These are phyloP conservation scores for Pontederia paniculata DNA, from an alignment of 176 grass and related monocot genomes.

Conservation along the genomic window DNA sequence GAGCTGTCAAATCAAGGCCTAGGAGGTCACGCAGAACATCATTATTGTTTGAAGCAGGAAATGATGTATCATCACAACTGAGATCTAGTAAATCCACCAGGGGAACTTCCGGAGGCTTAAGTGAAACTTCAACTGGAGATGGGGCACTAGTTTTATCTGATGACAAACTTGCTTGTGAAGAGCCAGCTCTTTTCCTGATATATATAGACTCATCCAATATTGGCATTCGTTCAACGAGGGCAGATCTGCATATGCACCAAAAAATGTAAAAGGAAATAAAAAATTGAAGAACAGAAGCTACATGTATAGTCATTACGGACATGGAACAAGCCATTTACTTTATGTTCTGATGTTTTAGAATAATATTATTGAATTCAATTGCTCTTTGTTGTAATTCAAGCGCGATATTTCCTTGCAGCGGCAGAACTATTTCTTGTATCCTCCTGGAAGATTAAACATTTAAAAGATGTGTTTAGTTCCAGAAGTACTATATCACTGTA, in stretches of 20 bases:
- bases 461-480: not conserved
- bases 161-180: slow-evolving; percentile 44
- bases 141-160: slow-evolving; percentile 35
- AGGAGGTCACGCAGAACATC: slow-evolving; percentile 75
- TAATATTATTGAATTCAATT: slow-evolving; percentile 90
- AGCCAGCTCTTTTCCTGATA: slow-evolving; percentile 55
- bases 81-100: slow-evolving; percentile 89
- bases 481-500: too few relatives aligned
- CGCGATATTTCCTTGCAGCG: slow-evolving; percentile 70
- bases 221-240: slow-evolving; percentile 91
- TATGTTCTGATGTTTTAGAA: slow-evolving; percentile 79
- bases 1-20: slow-evolving; percentile 46
- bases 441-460: slow-evolving; percentile 42
- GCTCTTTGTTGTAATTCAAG: slow-evolving; percentile 98
- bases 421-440: slow-evolving; percentile 57
- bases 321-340: slow-evolving; percentile 25
- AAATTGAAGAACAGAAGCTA: too few relatives aligned
- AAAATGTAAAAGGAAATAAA: too few relatives aligned
- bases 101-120: slow-evolving; percentile 47
- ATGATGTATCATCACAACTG: slow-evolving; percentile 56
- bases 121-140: slow-evolving; percentile 28
- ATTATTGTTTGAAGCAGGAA: slow-evolving; percentile 31
- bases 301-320: too few relatives aligned
- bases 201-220: slow-evolving; percentile 73
- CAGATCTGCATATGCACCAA: slow-evolving; percentile 36